Conservation (phyloP, 2,329 filamentous ascomycete species). For the Fusarium sp. region DNA sequence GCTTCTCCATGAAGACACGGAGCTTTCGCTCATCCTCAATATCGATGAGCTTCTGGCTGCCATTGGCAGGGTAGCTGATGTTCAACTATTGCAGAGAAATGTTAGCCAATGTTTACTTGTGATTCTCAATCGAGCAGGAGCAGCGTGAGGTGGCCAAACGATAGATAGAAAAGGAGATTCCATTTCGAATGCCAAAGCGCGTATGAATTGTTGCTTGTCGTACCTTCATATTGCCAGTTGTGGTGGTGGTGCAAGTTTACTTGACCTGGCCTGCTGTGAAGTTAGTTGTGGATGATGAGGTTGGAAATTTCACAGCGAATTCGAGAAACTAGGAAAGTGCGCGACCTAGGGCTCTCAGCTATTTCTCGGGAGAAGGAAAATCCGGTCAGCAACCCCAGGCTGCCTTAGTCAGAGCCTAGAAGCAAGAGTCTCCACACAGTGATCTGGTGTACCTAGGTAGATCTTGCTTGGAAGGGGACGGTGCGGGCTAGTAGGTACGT, state of each 20-base stretch:
- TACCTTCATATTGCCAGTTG: conserved; percentile 64
- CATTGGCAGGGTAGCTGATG: conserved; percentile 94
- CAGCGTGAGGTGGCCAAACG: neutral
- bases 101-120: conserved; percentile 50
- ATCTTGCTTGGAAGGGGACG: neutral
- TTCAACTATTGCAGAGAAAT: conserved; percentile 63
- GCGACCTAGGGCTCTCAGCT: conserved; percentile 48
- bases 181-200: neutral
- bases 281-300: conserved; percentile 52
- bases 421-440: conserved; percentile 7
- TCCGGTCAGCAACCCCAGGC: neutral
- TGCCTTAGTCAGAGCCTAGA: conserved; percentile 13
- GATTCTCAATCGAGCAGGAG: conserved; percentile 9
- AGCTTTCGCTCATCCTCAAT: conserved; percentile 99
- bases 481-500: conserved; percentile 9
- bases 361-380: conserved; percentile 42
- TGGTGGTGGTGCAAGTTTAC: conserved; percentile 59
- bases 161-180: neutral
- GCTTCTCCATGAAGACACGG: conserved; percentile 98
- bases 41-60: conserved; percentile 99
- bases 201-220: conserved; percentile 31
- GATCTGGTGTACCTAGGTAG: neutral
- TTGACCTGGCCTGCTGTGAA: conserved; percentile 59
- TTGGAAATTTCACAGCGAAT: conserved; percentile 53
- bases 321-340: conserved; percentile 53